Evolutionary conservation across 306 rosid genomes (phyloP), one percentile per base, ranked within the genome.

Genomic region (Quercus engelmannii): DNA sequence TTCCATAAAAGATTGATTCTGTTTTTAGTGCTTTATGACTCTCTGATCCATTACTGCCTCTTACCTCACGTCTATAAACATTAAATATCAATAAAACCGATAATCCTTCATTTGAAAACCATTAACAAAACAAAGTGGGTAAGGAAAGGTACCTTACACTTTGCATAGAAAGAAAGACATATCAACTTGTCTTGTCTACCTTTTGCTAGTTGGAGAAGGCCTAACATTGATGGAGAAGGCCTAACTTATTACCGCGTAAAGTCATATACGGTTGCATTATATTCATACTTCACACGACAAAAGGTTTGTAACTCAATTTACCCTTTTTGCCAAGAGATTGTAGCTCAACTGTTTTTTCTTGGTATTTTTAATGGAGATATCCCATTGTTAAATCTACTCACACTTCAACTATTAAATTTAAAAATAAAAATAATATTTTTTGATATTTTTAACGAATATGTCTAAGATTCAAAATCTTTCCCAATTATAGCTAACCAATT

Each of bases 131-230:
- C 20, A 12, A 63, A n/a, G 78, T 20, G 75, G 72, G 18, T 0
- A 10, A 10, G 43, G 56, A 71, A 77, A 82, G 55, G 73, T 56
- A 43, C 54, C 15, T 49, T 49, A 3, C 82, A 9, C 79, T 67
- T 74, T 74, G 69, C 55, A 38, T 19, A 73, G 25, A 74, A 78
- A 74, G 79, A 64, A 77, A 77, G 69, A 28, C 54, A 67, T 14
- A 21, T 28, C 73, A 78, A 21, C 58, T 59, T 71, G 55, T 31
- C 58, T 59, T 71, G 55, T 31, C 67, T 46, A 10, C 23, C 43
- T 30, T 33, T 4, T 67, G 63, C 73, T 18, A 63, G 64, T 65
- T 23, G 59, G 5, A 68, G 14, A 54, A 6, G 65, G 31, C 80
- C 80, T 3, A 67, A 67, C 72, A 38, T 38, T 38, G 46, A 38